Evolutionary conservation across 306 rosid genomes (phyloP), one percentile per base, ranked within the genome.

Genomic region (Cicer judaicum): DNA sequence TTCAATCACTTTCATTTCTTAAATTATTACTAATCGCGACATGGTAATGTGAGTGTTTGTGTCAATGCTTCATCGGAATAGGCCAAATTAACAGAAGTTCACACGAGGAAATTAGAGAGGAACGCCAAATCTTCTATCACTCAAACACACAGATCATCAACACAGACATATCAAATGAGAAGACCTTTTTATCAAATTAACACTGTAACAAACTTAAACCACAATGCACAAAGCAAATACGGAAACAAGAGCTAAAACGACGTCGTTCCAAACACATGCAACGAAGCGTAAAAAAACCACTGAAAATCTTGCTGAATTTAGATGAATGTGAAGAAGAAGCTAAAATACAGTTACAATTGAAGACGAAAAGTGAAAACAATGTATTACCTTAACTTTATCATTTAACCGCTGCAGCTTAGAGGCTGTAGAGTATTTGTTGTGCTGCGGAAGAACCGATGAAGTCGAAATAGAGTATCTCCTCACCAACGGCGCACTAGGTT

Each of bases 381-480:
- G 19, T 76, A 68, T 60, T 84, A 94, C 97, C 96, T 90, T 87
- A 15, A 94, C 93, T 78, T 87, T 82, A 46, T 90, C 97, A 84
- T 76, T 86, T 78, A 94, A 78, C 61, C 76, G 84, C 81, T 91
- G 92, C 66, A 94, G 81, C 87, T 94, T 90, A 18, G 85, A 50
- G 52, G 73, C 83, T 14, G 85, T 41, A 44, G 89, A 74, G 66
- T 69, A 85, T 73, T 82, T 92, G 21, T 82, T 92, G 21, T 88
- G 79, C 66, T 83, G 90, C 8, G 91, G 89, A 84, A 81, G 64
- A 66, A 77, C 85, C 69, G 97, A 80, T 13, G 95, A 49, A 11
- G 92, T 43, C 6, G 98, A 88, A 82, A 91, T 79, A 81, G 97
- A 90, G 84, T 86, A 94, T 60, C 98, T 64, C 79, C 96, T 77